phyloP scores from a whole-genome alignment of 495 filamentous ascomycete species.

The Neurospora sp. region DNA sequence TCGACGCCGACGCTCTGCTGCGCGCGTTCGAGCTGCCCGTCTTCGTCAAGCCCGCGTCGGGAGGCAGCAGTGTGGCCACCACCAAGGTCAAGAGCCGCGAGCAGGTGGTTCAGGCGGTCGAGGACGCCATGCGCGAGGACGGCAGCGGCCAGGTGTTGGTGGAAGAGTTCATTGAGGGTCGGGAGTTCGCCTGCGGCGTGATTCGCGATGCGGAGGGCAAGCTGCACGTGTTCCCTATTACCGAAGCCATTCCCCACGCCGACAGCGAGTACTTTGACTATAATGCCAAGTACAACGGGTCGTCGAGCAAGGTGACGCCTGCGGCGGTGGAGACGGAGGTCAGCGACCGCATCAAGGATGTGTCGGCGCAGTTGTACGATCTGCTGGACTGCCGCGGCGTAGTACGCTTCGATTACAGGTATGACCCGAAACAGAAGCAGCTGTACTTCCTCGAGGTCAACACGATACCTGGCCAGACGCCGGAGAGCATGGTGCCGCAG shows the following conservation, averaged over 20 bases:
- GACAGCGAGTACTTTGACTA: not conserved
- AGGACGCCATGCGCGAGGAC: not conserved
- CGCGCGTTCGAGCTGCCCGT: not conserved
- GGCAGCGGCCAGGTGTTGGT: not conserved
- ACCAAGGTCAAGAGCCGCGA: not conserved
- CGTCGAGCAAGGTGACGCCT: not conserved
- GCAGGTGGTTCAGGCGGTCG: not conserved
- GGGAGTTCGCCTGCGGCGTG: not conserved
- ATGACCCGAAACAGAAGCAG: not conserved
- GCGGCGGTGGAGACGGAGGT: not conserved
- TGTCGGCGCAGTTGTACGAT: not conserved
- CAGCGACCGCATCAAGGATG: not conserved
- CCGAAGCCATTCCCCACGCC: not conserved
- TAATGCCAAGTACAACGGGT: not conserved
- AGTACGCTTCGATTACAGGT: not conserved
- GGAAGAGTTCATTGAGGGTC: not conserved
- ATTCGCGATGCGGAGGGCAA: not conserved
- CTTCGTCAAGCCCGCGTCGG: not conserved
- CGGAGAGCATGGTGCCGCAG: not conserved
- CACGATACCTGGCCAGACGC: not conserved
- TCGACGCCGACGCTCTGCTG: not conserved
- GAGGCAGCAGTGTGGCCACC: not conserved
- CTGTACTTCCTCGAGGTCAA: not conserved
- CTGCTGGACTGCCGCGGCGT: not conserved
- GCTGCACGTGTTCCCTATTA: not conserved